These are phyloP conservation scores for Blastobotrys malaysiensis DNA, from an alignment of 1,139 yeast species.

Conservation along the genomic window DNA sequence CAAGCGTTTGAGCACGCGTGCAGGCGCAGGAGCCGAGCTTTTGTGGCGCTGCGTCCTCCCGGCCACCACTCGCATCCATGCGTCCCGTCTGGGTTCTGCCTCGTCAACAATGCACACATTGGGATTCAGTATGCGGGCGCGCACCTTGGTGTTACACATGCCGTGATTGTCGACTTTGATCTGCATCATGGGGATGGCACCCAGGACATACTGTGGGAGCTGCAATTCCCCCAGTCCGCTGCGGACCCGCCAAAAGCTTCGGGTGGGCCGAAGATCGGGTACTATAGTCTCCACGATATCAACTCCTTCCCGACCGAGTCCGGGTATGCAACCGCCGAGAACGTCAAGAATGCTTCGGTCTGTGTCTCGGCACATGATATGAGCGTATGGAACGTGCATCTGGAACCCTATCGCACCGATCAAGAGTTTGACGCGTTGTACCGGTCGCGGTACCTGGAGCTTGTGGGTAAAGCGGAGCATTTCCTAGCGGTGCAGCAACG, in stretches of 20 bases:
- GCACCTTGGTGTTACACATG: constrained; percentile 65
- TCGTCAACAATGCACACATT: constrained; percentile 76
- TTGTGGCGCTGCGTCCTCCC: constrained; percentile 74
- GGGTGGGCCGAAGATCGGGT: constrained; percentile 47
- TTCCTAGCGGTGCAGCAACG: constrained; percentile 37
- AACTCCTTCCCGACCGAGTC: constrained; percentile 82
- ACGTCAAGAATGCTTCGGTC: constrained; percentile 71
- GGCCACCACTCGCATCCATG: constrained; percentile 90
- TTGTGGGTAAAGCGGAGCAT: constrained; percentile 64
- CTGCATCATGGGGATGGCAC: constrained; percentile 92
- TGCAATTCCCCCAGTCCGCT: constrained; percentile 33
- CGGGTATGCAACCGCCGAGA: constrained; percentile 69
- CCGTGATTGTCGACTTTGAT: constrained; percentile 78
- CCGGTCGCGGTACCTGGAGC: constrained; percentile 53
- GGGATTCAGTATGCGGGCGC: constrained; percentile 75
- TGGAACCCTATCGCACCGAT: constrained; percentile 58
- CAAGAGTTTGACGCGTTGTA: constrained; percentile 63
- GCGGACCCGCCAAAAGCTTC: not conserved
- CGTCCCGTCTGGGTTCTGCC: constrained; percentile 82
- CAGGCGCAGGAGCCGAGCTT: constrained; percentile 50
- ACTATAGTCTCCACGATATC: constrained; percentile 79
- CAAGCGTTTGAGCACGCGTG: constrained; percentile 59
- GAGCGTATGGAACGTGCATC: constrained; percentile 81
- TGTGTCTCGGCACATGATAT: constrained; percentile 75
- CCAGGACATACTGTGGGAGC: constrained; percentile 81